Evolutionary conservation across 2,329 filamentous ascomycete genomes (phyloP), one percentile per base, ranked within the genome.

Genomic region (Cordyceps tenuipes): DNA sequence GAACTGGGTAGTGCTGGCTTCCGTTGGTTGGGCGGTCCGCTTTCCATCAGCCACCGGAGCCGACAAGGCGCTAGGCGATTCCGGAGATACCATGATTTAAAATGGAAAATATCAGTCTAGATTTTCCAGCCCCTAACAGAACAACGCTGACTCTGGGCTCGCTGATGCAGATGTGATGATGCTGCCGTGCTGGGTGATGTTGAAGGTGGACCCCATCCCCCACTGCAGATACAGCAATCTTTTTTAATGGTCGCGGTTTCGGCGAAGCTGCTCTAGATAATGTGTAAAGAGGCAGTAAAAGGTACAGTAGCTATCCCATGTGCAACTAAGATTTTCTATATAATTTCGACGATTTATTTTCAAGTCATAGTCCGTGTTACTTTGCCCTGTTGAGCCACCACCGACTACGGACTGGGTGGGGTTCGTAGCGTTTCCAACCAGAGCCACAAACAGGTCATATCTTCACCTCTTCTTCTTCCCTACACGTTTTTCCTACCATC

Each of bases 191-290:
- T 46, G 41, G 29, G 5, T 31, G 7, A 12, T 26, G 29, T 12
- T 34, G 15, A 31, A 44, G 54, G 59, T 41, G 43, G 47, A 59
- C 34, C 55, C 34, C 43, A 54, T 43, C 54, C 57, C 55, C 39
- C 56, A 59, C 56, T 39, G 36, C 56, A 13, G 9, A 13, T 10
- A 36, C 34, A 13, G 34, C 34, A 36, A 13, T 10, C 9, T 36
- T 36, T 36, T 36, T 8, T 29, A 29, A 29, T 1, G 5, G 29
- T 8, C 5, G 29, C 29, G 5, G 29, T 8, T 6, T 6, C 7
- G 29, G 29, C 29, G 29, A 3, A 6, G 7, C 29, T 29, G 5
- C 29, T 29, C 29, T 8, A 29, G 29, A 29, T 3, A 8, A 29
- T 29, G 29, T 29, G 7, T 7, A 6, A 29, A 29, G 29, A 29